Base-by-base conservation (phyloP, 306 rosid species). In the Ormosia semicastrata region DNA sequence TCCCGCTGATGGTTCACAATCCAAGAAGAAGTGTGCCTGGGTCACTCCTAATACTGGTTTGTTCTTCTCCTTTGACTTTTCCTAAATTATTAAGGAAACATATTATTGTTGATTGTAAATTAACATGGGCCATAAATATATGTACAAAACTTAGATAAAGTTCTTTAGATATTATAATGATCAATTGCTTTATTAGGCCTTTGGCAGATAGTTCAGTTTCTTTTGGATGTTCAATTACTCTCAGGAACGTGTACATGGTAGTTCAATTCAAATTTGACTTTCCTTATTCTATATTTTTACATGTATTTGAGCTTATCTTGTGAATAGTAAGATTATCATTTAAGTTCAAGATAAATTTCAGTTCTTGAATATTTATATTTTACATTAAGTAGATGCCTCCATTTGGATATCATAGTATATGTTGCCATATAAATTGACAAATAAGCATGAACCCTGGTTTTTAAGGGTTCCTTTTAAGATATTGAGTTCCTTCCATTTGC, bases 41-140 rank as follows among this genome's bases (percentile, higher is more conserved):
- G 91, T 93, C 86, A 93, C 97, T 24, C 90, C 97, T 54, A 93
- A 93, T 86, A 81, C 95, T 33, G 97, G 97, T 93, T 69, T 15
- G 93, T 89, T 80, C 66, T 71, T 17, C 64, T 84, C 46, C 68
- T 56, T 79, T 81, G 57, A 32, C 64, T 74, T 36, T 73, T 18
- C 33, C 66, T 56, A 47, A 57, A 65, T 37, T 71, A 29, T 15
- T 56, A 3, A 32, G 73, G 30, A 76, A 52, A 10, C 14, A 15
- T 60, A 41, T 33, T 24, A 10, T 10, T 70, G 5, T 59, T 41
- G 32, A 64, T 79, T 76, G 54, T 59, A 47, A 63, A 68, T 24
- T 49, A n/a, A 14, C 62, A 49, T 66, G 7, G 4, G 2, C 70
- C 39, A 29, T 73, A 12, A n/a, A 73, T 33, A 2, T 72, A 17